Evolutionary conservation across 495 filamentous ascomycete species (phyloP).

Genomic region (Lasiosphaeriaceae sp.): DNA sequence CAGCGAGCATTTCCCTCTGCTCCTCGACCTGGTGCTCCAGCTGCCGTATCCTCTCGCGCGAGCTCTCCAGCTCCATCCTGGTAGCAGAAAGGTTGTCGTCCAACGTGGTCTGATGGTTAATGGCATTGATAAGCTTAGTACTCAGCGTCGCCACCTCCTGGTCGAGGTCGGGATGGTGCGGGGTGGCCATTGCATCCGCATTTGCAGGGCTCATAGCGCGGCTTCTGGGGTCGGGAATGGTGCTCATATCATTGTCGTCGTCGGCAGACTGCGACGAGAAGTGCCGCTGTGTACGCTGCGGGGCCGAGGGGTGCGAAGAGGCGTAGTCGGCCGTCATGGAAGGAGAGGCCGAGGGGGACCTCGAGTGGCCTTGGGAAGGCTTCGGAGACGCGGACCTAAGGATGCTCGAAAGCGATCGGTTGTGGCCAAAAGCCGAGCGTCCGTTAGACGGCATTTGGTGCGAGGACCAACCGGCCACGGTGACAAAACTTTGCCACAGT

Average conservation of each 20-base stretch:
- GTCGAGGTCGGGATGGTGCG: conserved; percentile 70
- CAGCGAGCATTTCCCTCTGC: conserved; percentile 57
- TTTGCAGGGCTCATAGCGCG: conserved; percentile 35
- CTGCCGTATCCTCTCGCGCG: conserved; percentile 61
- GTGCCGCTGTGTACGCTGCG: conserved; percentile 25
- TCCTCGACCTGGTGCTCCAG: conserved; percentile 55
- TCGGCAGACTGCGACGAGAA: conserved; percentile 30
- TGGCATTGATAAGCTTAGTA: conserved; percentile 92
- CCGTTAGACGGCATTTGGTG: conserved; percentile 32
- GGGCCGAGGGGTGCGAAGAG: conserved; percentile 20
- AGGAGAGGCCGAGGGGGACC: conserved; percentile 15
- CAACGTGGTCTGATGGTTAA: conserved; percentile 91
- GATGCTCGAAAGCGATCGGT: conserved; percentile 47
- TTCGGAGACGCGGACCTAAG: conserved; percentile 29
- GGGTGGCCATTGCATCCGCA: conserved; percentile 17
- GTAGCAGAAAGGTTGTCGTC: conserved; percentile 84
- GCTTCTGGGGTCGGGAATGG: conserved; percentile 46
- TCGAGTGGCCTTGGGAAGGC: conserved; percentile 12
- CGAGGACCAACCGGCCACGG: conserved; percentile 49
- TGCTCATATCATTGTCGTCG: conserved; percentile 45
- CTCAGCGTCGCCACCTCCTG: conserved; percentile 87
- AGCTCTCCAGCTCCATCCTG: conserved; percentile 76
- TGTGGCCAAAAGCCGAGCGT: conserved; percentile 41
- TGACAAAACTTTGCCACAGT: conserved; percentile 41
- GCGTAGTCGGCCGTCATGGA: conserved; percentile 14